Base-by-base conservation (phyloP, 2,329 filamentous ascomycete genomes). In the Phaeosphaeriaceae sp. region DNA sequence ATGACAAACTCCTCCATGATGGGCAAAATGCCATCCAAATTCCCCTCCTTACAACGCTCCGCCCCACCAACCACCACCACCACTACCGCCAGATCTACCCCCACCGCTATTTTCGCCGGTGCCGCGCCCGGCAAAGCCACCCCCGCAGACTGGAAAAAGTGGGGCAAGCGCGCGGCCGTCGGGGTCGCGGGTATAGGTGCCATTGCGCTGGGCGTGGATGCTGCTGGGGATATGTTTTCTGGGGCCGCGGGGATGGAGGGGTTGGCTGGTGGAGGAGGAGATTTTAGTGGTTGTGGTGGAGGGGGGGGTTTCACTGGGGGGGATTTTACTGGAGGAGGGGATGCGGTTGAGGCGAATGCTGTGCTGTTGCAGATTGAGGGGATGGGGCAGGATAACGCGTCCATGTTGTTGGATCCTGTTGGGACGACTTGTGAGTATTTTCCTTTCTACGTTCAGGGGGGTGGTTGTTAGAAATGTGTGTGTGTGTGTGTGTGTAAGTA, bases 71-170 rank as follows among this genome's bases (percentile, higher is more conserved):
- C 20, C n/a, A 12, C 33, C 13, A 13, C 29, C 15, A 12, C 21
- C 20, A 29, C 33, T 11, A 6, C 33, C 20, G 17, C 29, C 20
- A 11, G 20, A 3, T 7, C 42, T 15, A 37, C n/a, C 33, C 21
- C n/a, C 9, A 45, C 37, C 21, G 21, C 21, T 8, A 23, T n/a
- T n/a, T n/a, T n/a, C n/a, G n/a, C 4, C 21, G 21, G 5, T 8
- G 21, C 23, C 23, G 11, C 7, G 11, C 23, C 23, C 23, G 6
- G 7, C 23, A 9, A 11, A n/a, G n/a, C n/a, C 23, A 8, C 34
- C 42, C 18, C 43, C 9, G 8, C 44, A 2, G 46, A 54, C 32
- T 54, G 50, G 50, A 54, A 50, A 33, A 54, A 54, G 18, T 54
- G 46, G 50, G 43, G 36, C 2, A 54, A 49, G 21, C 38, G 50